These are phyloP conservation scores for Ailanthus altissimus DNA, from an alignment of 345 rosid genomes.

Conservation along the genomic window DNA sequence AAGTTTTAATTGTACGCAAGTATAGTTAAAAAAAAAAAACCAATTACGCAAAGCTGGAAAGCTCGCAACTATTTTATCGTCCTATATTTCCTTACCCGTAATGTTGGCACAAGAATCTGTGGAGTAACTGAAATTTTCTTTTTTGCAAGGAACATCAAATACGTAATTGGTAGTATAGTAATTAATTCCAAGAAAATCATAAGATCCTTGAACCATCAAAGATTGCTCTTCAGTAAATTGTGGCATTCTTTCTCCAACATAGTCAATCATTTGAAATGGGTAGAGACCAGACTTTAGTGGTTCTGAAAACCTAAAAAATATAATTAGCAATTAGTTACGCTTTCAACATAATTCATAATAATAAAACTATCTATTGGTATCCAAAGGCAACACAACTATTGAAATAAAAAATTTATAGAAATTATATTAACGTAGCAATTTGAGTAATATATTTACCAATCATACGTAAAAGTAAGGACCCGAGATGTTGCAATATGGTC, in stretches of 20 bases:
- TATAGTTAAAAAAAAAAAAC: no score
- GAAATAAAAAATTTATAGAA: no score
- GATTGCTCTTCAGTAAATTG: neutral
- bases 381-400: no score
- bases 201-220: slow-evolving; percentile 27
- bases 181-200: slow-evolving; percentile 55
- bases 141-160: slow-evolving; percentile 11
- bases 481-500: neutral
- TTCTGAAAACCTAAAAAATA: slow-evolving; percentile 35
- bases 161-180: slow-evolving; percentile 45
- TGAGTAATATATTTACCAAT: neutral
- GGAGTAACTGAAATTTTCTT: slow-evolving; percentile 25
- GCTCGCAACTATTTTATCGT: no score
- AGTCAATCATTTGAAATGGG: neutral
- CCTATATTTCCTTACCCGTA: slow-evolving; percentile 15
- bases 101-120: slow-evolving; percentile 28
- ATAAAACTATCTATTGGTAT: no score
- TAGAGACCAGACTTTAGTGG: slow-evolving; percentile 24
- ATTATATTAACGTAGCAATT: no score
- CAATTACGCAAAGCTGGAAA: neutral
- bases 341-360: no score
- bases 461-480: neutral
- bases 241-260: neutral
- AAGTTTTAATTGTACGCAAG: neutral
- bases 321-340: neutral